Base-by-base conservation (phyloP, 805 yeast species). In the Cyberlindnera americana region DNA sequence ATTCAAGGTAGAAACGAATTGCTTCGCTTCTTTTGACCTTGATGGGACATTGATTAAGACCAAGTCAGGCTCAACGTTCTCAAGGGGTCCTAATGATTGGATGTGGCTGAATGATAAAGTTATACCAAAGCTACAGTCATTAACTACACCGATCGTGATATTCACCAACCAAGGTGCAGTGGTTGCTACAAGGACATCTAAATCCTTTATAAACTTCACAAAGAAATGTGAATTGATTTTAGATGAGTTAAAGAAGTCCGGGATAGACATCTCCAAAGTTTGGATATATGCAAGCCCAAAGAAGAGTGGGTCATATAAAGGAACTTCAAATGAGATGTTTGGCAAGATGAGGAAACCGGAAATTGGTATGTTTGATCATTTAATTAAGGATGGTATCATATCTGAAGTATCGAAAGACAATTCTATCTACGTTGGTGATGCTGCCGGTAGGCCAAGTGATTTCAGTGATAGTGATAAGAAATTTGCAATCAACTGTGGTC, bases 401-500 rank as follows among this genome's bases (percentile, higher is more conserved):
- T 46, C 48, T 0, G 41, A 42, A 8, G 49, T 79, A 2, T 78
- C 55, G 0, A 48, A 60, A 9, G 79, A 56, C 0, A 46, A 60
- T 5, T 75, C 86, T 36, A 67, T 80, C 38, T 93, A 64, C 59
- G 90, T 89, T n/a, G 99, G 99, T 6, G 99, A 91, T 65, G 98
- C 98, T 0, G 98, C 96, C 6, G 99, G 98, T 1, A 68, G 98
- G 38, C 53, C 57, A 2, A 60, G 55, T 0, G 98, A 91, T 60
- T 84, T 82, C 56, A 85, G 93, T 68, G 89, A 85, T 50, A 75
- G 84, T 35, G 99, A 91, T 59, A 60, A 57, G 47, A 56, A 44
- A 40, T 90, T 90, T 68, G 96, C 98, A 0, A 47, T 66, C 30
- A 69, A 66, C 15, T 54, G 73, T 2, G 76, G 75, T 0, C 32